Evolutionary conservation across 805 yeast genomes (phyloP), one percentile per base, ranked within the genome.

Genomic region (Maudiozyma saulgeensis): DNA sequence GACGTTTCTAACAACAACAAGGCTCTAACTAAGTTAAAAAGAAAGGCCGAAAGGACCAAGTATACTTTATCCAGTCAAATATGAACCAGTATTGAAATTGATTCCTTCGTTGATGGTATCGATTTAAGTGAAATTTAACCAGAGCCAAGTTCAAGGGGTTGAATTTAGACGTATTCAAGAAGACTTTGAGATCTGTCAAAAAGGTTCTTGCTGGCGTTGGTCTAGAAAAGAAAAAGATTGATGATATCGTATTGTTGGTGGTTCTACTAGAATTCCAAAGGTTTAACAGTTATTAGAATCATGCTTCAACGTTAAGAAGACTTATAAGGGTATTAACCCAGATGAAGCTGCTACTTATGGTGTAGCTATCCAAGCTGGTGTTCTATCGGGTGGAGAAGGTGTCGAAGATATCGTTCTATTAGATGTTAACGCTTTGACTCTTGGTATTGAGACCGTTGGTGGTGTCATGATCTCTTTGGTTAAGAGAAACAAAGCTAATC

Each of bases 331-430:
- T 64, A 91, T 91, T 66, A 91, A 91, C 78, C 98, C 99, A 56
- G 99, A 91, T 75, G 99, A 91, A 78, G 99, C 99, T 69, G 98
- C 91, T 66, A 98, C 98, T 42, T 91, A 83, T 64, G 99, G 99
- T 80, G 98, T 98, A 53, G 97, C 99, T 56, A 97, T 91, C 56
- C 99, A 91, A 77, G 98, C 96, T 51, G 98, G 98, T 77, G 95
- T 91, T 60, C 76, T 91, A 57, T 82, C 95, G 49, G 98, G 98
- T 71, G 96, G 89, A 73, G 89, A 84, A 63, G 93, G 95, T 70
- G 93, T 82, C 55, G 95, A 85, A 63, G 93, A 85, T 66, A 82
- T 85, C 61, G 91, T 91, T 56, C 76, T 89, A 65, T 79, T 90
- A 64, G 97, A 89, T 74, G 96, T 89, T 55, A 87, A 90, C 63